phyloP scores from a whole-genome alignment of 495 filamentous ascomycete species.

The Podospora australis region DNA sequence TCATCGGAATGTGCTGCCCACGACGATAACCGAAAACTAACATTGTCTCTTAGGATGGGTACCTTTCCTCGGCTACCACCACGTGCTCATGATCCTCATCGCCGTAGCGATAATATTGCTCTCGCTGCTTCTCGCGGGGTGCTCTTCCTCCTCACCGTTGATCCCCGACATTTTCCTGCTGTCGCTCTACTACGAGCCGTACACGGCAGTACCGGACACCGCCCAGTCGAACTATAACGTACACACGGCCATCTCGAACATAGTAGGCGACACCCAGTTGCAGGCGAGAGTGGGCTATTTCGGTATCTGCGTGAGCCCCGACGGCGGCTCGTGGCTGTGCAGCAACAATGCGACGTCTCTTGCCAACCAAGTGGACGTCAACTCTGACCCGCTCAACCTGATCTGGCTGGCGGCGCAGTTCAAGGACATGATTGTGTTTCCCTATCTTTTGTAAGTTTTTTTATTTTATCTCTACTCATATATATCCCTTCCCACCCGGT shows the following conservation, averaged over 20 bases:
- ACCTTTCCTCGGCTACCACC: conserved; percentile 96
- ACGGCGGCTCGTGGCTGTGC: conserved; percentile 66
- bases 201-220: conserved; percentile 58
- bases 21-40: conserved; percentile 16
- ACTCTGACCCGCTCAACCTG: conserved; percentile 73
- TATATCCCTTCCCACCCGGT: neutral
- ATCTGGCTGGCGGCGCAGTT: conserved; percentile 75
- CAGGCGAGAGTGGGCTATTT: conserved; percentile 65
- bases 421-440: conserved; percentile 76
- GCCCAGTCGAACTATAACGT: conserved; percentile 83
- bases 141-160: conserved; percentile 67
- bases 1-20: too few relatives aligned
- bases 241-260: conserved; percentile 64
- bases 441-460: conserved; percentile 60
- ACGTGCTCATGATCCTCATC: conserved; percentile 97
- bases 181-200: conserved; percentile 63
- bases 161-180: conserved; percentile 78
- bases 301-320: conserved; percentile 69
- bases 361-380: conserved; percentile 58
- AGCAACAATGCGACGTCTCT: conserved; percentile 71
- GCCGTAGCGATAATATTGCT: conserved; percentile 89
- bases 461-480: neutral
- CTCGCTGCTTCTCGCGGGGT: conserved; percentile 74
- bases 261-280: conserved; percentile 59
- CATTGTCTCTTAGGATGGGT: conserved; percentile 86